Evolutionary conservation across 2,329 filamentous ascomycete genomes (phyloP).

Genomic region (Chaetothyriales sp.): DNA sequence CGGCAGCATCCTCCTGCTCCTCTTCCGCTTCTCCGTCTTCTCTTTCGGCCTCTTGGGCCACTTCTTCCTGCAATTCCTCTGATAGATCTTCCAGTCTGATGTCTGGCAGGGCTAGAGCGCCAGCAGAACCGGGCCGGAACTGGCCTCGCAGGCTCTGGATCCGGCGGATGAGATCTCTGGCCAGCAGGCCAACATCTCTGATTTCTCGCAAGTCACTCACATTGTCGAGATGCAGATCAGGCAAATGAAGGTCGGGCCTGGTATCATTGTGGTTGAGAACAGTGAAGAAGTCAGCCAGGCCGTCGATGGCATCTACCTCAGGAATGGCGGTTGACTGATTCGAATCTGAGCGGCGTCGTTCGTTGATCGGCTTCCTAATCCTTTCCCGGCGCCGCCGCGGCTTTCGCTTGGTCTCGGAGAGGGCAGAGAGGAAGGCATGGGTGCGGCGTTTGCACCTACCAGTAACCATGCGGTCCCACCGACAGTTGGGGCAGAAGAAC

Average conservation of each 20-base stretch:
- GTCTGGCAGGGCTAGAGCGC: constrained; percentile 14
- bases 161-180: constrained; percentile 12
- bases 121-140: constrained; percentile 13
- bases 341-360: constrained; percentile 6
- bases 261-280: neutral
- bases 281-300: constrained; percentile 13
- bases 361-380: constrained; percentile 12
- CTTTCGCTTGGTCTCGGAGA: constrained; percentile 5
- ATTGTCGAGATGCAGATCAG: constrained; percentile 2
- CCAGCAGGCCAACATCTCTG: constrained; percentile 14
- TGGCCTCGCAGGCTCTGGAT: constrained; percentile 16
- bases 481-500: constrained; percentile 18
- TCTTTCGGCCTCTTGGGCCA: neutral
- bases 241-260: neutral
- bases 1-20: neutral
- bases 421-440: constrained; percentile 9
- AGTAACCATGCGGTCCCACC: constrained; percentile 14
- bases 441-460: constrained; percentile 15
- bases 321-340: neutral
- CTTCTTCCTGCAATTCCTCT: neutral
- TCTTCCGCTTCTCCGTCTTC: neutral
- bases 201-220: constrained; percentile 6
- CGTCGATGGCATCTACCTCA: constrained; percentile 10
- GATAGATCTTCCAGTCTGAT: constrained; percentile 9
- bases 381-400: constrained; percentile 12